These are phyloP conservation scores for Parmales sp. DNA, from an alignment of 108 stramenopile species.

Conservation along the genomic window DNA sequence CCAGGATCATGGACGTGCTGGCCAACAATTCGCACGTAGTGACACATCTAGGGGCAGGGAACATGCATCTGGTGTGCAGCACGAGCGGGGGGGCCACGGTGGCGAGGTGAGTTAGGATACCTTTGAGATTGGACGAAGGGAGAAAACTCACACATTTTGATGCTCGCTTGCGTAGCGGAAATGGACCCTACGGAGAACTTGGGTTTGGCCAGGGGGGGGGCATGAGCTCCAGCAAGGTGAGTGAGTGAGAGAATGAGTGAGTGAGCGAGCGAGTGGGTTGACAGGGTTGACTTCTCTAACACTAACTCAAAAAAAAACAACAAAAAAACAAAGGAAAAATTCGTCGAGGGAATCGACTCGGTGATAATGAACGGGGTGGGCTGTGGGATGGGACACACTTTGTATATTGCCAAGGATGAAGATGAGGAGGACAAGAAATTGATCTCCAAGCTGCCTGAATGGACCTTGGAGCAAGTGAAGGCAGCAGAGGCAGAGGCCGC, in stretches of 20 bases:
- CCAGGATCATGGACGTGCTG: conserved; percentile 55
- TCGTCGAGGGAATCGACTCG: conserved; percentile 51
- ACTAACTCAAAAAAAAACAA: too few species aligned
- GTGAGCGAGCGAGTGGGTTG: too few species aligned
- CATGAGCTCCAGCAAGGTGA: conserved; percentile 60
- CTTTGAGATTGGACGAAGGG: too few species aligned
- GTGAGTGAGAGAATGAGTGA: too few species aligned
- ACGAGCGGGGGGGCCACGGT: conserved; percentile 63
- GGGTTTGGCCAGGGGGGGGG: conserved; percentile 49
- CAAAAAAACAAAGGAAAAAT: conserved; percentile 61
- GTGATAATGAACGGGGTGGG: conserved; percentile 44
- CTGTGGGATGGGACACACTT: conserved; percentile 64
- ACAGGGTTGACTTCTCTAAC: too few species aligned
- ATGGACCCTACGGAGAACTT: conserved; percentile 63
- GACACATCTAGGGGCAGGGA: conserved; percentile 47
- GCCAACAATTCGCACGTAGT: conserved; percentile 76
- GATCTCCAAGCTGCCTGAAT: conserved; percentile 39
- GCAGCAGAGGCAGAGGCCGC: too few species aligned
- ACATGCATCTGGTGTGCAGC: conserved; percentile 48
- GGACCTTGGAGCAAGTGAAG: too few species aligned
- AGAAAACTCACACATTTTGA: too few species aligned
- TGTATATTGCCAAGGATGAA: conserved; percentile 58
- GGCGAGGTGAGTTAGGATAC: too few species aligned
- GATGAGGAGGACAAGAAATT: too few species aligned
- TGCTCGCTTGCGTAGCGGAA: too few species aligned